Conservation (phyloP, 352 stramenopile species). For the Globisporangium sylvaticum region DNA sequence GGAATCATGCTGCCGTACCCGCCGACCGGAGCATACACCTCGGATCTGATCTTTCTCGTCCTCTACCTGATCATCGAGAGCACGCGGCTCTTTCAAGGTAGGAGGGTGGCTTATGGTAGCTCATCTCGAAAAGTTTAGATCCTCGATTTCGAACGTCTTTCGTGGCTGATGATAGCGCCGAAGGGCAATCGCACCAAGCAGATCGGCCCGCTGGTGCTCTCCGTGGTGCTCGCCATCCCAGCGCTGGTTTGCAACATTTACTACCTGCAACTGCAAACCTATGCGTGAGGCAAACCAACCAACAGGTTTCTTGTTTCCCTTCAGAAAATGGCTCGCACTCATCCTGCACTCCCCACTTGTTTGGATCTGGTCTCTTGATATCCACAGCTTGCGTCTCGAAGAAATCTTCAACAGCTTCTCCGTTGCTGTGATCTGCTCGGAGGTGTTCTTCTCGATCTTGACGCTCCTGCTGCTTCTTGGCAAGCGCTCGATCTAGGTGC, state of each 20-base stretch:
- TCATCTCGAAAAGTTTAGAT: background rate
- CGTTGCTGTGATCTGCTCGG: slow-evolving; percentile 47
- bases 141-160: background rate
- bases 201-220: slow-evolving; percentile 48
- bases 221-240: slow-evolving; percentile 46
- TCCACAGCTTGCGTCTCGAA: slow-evolving; percentile 50
- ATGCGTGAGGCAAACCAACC: slow-evolving; percentile 38
- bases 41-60: slow-evolving; percentile 58
- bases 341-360: background rate
- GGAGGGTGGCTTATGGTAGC: background rate
- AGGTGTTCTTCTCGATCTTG: slow-evolving; percentile 48
- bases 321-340: background rate
- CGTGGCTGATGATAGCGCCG: slow-evolving; percentile 28
- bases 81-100: slow-evolving; percentile 68
- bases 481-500: slow-evolving; percentile 8
- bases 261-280: slow-evolving; percentile 73
- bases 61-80: slow-evolving; percentile 59
- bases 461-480: slow-evolving; percentile 39
- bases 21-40: slow-evolving; percentile 41
- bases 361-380: slow-evolving; percentile 4
- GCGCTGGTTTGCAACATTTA: slow-evolving; percentile 68
- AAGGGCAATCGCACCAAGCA: slow-evolving; percentile 83
- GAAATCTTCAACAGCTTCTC: slow-evolving; percentile 56
- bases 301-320: background rate
- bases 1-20: slow-evolving; percentile 46